phyloP scores from a whole-genome alignment of 176 grass and related monocot species.

The Oryza coarctata region DNA sequence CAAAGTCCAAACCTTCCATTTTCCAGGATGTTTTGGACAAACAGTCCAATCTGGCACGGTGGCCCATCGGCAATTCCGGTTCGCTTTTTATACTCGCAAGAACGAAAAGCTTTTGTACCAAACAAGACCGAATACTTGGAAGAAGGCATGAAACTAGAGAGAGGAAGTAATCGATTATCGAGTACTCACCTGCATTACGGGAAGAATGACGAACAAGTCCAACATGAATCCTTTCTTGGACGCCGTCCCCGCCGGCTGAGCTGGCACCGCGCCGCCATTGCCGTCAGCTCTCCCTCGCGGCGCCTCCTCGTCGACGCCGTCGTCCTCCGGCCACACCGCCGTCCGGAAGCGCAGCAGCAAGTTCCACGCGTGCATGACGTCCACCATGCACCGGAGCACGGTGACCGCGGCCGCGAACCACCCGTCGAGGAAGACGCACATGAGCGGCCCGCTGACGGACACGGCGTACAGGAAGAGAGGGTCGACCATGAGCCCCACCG shows the following conservation, averaged over 20 bases:
- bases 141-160: not conserved
- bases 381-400: constrained; percentile 63
- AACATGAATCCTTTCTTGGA: constrained; percentile 14
- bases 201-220: constrained; percentile 46
- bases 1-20: not conserved
- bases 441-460: constrained; percentile 56
- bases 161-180: not conserved
- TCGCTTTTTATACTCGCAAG: not conserved
- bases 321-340: not conserved
- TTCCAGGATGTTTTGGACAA: not conserved
- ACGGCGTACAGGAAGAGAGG: constrained; percentile 84
- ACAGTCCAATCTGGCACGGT: not conserved
- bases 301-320: constrained; percentile 19
- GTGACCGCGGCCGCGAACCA: constrained; percentile 77
- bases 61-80: too few species aligned
- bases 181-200: constrained; percentile 48
- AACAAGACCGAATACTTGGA: not conserved
- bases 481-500: constrained; percentile 72
- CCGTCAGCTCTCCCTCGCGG: not conserved
- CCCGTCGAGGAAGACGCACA: constrained; percentile 87
- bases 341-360: constrained; percentile 1
- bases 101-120: not conserved
- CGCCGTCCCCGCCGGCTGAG: not conserved
- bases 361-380: constrained; percentile 64
- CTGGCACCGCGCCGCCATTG: not conserved